phyloP scores from a whole-genome alignment of 306 rosid genomes.

The Alnus rubra region DNA sequence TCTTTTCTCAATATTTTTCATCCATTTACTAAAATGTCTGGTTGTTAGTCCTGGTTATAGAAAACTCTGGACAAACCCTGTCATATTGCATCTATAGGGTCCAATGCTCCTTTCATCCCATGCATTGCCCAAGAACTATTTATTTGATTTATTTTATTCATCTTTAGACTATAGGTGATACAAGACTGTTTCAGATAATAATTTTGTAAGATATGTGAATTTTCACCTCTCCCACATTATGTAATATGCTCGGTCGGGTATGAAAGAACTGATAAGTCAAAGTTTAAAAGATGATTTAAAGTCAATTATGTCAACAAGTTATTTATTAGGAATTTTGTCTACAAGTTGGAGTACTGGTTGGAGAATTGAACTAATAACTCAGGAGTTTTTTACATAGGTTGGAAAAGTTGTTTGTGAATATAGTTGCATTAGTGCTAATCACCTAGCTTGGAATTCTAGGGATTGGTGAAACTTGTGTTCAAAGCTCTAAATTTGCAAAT shows the following conservation, averaged over 20 bases:
- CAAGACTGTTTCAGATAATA: no score
- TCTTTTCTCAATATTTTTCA: no score
- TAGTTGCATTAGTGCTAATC: not conserved
- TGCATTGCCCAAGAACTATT: no score
- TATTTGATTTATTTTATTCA: no score
- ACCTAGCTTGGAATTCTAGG: not conserved
- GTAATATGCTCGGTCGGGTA: not conserved
- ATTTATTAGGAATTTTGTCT: not conserved
- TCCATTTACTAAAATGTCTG: no score
- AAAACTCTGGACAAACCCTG: no score
- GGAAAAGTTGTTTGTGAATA: not conserved
- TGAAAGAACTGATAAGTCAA: not conserved
- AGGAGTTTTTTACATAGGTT: not conserved
- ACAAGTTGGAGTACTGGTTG: not conserved
- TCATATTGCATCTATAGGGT: no score
- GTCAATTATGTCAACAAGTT: not conserved
- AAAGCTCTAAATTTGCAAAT: not conserved
- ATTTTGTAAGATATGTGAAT: no score
- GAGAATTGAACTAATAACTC: no score
- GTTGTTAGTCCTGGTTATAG: no score
- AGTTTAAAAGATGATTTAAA: conserved; percentile 4
- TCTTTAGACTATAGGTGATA: no score
- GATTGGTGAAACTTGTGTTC: not conserved
- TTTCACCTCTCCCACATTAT: not conserved
- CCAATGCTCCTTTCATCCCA: no score